Percentiles rank a stretch among this genome's conserved stretches.
phyloP scores from a whole-genome alignment of 805 yeast species.

The Kuraishia floccosa region DNA sequence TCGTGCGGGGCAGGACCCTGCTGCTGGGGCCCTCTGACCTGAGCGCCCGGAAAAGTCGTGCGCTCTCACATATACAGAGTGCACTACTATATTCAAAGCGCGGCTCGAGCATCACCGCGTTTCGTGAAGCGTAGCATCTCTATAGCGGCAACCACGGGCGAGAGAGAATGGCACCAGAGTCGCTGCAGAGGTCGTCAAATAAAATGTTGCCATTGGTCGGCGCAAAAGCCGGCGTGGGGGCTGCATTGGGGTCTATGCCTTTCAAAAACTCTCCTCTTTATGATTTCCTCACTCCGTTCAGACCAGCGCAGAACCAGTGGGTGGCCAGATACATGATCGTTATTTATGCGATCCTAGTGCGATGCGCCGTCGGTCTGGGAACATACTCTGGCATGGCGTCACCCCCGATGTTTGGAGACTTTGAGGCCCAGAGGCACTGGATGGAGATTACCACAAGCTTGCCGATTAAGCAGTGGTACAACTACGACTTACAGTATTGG shows the following conservation, averaged over 20 bases:
- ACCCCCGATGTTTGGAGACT: conserved; percentile 87
- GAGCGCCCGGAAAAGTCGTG: too few relatives aligned
- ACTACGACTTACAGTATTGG: conserved; percentile 86
- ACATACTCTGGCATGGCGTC: conserved; percentile 63
- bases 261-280: conserved; percentile 51
- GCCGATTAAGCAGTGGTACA: conserved; percentile 77
- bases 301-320: conserved; percentile 83
- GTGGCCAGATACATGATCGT: conserved; percentile 70
- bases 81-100: too few relatives aligned
- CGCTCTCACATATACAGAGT: too few relatives aligned
- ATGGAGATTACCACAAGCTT: conserved; percentile 77
- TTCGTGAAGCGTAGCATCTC: too few relatives aligned
- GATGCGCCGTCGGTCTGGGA: conserved; percentile 85
- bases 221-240: not conserved
- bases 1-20: too few relatives aligned
- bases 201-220: too few relatives aligned
- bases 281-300: conserved; percentile 70
- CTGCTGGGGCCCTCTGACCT: too few relatives aligned
- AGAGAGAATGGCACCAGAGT: too few relatives aligned
- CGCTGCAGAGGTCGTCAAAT: too few relatives aligned
- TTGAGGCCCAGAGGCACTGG: conserved; percentile 99
- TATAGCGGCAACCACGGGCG: too few relatives aligned
- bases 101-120: too few relatives aligned
- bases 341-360: conserved; percentile 59
- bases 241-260: not conserved